Percentiles rank a stretch among this genome's conserved stretches.
Evolutionary conservation across 306 rosid species (phyloP).

Genomic region (Pyrus communis): DNA sequence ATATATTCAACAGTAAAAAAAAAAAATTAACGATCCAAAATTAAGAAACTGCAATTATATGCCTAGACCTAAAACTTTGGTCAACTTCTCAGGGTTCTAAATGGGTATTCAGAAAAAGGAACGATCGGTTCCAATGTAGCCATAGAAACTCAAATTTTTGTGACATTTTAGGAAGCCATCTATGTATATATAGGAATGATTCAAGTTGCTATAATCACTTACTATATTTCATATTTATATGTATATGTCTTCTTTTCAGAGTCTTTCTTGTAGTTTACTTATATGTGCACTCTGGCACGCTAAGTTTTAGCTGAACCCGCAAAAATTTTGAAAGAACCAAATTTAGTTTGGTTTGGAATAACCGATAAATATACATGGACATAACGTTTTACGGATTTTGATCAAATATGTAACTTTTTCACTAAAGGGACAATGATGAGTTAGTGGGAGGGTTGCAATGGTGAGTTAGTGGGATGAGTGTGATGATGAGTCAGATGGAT

Average conservation of each 20-base stretch:
- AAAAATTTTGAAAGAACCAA: background rate
- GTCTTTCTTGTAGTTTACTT: background rate
- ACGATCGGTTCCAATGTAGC: background rate
- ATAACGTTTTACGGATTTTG: no score
- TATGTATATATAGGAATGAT: background rate
- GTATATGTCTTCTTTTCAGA: background rate
- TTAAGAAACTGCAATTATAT: no score
- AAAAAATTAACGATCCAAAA: no score
- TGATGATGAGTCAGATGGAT: no score
- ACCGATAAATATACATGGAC: background rate
- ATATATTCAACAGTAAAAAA: no score
- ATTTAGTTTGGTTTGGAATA: conserved; percentile 16
- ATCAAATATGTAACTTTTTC: conserved; percentile 45
- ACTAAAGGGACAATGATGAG: background rate
- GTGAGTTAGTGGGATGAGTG: background rate
- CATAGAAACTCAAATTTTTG: background rate
- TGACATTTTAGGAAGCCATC: no score
- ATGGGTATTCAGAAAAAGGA: background rate
- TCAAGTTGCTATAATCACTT: background rate
- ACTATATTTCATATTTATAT: background rate
- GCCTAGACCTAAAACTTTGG: no score
- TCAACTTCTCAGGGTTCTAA: no score
- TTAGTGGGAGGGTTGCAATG: conserved; percentile 14
- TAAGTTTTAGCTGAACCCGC: background rate
- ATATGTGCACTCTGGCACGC: background rate